phyloP scores from a whole-genome alignment of 1,139 yeast species.

The Debaryomyces sp. region DNA sequence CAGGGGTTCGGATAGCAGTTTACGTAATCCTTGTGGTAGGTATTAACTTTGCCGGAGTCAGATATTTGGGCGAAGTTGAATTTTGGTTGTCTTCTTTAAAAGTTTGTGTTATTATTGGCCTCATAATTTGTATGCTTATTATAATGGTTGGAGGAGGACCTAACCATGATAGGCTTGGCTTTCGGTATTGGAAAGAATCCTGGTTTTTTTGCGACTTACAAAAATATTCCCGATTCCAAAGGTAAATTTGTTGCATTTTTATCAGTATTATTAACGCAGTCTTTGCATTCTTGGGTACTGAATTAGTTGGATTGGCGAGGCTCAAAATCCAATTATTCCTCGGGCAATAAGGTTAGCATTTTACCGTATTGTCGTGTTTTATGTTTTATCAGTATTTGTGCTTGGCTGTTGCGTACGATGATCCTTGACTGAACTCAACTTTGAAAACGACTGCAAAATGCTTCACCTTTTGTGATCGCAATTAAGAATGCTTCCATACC shows the following conservation, averaged over 20 bases:
- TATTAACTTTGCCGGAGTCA: conserved; percentile 33
- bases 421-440: too few relatives aligned
- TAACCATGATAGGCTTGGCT: conserved; percentile 15
- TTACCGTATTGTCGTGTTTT: too few relatives aligned
- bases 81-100: conserved; percentile 16
- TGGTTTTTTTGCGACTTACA: conserved; percentile 23
- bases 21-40: conserved; percentile 26
- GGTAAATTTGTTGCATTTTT: conserved; percentile 54
- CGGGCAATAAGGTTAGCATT: too few relatives aligned
- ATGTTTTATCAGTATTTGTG: too few relatives aligned
- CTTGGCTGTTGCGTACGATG: too few relatives aligned
- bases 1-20: conserved; percentile 37
- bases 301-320: conserved; percentile 21
- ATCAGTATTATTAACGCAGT: conserved; percentile 60
- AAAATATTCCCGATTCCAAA: conserved; percentile 12
- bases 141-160: conserved; percentile 19
- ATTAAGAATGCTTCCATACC: too few relatives aligned
- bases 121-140: not conserved
- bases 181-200: conserved; percentile 29
- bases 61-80: conserved; percentile 43
- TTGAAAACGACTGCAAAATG: too few relatives aligned
- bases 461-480: too few relatives aligned
- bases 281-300: conserved; percentile 67
- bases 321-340: too few relatives aligned
- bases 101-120: not conserved